Percentiles rank a stretch among this genome's conserved stretches.
phyloP scores from a whole-genome alignment of 1,139 yeast species.

The Suhomyces ambrosiae region DNA sequence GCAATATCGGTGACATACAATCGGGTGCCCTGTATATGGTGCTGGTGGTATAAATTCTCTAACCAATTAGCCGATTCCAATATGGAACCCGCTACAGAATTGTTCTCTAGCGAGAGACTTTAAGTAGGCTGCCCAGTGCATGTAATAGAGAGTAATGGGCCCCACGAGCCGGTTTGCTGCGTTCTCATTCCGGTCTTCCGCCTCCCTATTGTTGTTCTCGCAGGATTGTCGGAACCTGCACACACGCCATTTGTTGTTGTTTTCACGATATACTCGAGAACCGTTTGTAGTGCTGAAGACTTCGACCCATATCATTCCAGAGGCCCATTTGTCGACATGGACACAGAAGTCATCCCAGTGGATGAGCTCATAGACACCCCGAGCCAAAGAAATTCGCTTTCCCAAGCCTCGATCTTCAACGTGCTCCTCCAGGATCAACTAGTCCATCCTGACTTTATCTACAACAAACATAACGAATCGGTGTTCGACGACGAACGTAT shows the following conservation, averaged over 20 bases:
- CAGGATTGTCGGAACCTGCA: not conserved
- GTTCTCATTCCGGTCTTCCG: no score
- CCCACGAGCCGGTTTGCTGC: no score
- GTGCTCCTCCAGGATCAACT: slow-evolving; percentile 7
- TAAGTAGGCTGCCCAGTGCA: no score
- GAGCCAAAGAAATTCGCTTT: slow-evolving; percentile 5
- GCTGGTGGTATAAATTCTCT: no score
- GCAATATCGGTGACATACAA: no score
- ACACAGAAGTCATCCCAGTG: slow-evolving; percentile 1
- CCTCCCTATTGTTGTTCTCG: not conserved
- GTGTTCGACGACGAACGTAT: slow-evolving; percentile 41
- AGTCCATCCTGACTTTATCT: slow-evolving; percentile 28
- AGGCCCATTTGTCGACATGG: slow-evolving; percentile 3
- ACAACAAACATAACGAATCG: slow-evolving; percentile 44
- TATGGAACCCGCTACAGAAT: no score
- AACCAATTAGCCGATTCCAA: no score
- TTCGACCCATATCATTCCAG: no score
- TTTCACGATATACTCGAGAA: slow-evolving; percentile 1
- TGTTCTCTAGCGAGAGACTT: no score
- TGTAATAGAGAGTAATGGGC: no score
- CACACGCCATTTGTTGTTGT: not conserved
- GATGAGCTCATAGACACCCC: slow-evolving; percentile 2
- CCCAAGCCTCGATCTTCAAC: slow-evolving; percentile 7
- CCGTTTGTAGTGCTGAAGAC: no score
- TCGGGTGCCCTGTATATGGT: no score